Percentiles rank a stretch among this genome's conserved stretches.
phyloP scores from a whole-genome alignment of 2,329 filamentous ascomycete species.

The Fusarium torulosum region DNA sequence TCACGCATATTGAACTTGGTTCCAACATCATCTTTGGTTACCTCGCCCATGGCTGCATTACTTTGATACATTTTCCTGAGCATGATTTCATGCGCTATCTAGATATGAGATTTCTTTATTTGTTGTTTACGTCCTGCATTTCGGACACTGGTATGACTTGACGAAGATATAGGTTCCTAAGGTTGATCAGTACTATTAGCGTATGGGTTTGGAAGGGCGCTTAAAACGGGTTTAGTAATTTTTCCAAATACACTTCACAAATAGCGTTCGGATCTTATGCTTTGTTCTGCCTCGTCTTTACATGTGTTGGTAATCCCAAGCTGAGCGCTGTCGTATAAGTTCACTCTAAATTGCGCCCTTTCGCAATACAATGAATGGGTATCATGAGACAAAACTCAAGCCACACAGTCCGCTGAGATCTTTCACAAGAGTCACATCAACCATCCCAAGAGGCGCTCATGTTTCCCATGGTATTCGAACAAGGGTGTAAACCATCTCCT shows the following conservation, averaged over 20 bases:
- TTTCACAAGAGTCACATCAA: too few species aligned
- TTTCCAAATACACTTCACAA: constrained; percentile 14
- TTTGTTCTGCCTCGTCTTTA: not conserved
- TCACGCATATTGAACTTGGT: not conserved
- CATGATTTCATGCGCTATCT: not conserved
- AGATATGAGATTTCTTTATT: not conserved
- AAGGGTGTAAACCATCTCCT: too few species aligned
- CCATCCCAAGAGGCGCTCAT: too few species aligned
- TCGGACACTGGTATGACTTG: constrained; percentile 23
- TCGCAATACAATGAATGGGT: not conserved
- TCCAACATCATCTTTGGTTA: not conserved
- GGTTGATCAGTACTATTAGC: constrained; percentile 11
- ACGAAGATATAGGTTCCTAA: constrained; percentile 15
- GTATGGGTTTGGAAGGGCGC: constrained; percentile 4
- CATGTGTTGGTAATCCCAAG: not conserved
- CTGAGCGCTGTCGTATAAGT: not conserved
- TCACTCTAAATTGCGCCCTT: not conserved
- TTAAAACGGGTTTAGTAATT: not conserved
- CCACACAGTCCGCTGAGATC: too few species aligned
- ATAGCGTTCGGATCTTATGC: not conserved
- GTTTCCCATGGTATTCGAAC: too few species aligned
- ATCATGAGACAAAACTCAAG: too few species aligned
- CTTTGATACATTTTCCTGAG: too few species aligned
- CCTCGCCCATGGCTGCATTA: not conserved
- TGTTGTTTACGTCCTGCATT: not conserved